These are phyloP conservation scores for Chloromonas sp. DNA, from an alignment of 163 green algal genomes.

Conservation along the genomic window DNA sequence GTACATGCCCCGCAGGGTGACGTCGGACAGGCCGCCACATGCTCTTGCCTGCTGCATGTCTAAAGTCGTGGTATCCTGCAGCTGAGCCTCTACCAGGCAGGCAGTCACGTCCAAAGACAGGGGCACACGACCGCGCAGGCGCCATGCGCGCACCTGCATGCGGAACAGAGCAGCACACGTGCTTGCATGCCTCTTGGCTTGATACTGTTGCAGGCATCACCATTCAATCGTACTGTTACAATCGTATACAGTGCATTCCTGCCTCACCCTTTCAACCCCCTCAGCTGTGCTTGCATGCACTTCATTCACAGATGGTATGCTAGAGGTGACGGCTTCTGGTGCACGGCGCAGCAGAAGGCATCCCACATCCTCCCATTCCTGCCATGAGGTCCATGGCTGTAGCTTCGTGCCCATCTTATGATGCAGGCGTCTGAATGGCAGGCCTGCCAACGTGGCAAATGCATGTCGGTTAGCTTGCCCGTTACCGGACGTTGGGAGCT, in stretches of 20 bases:
- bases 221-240: too few species aligned
- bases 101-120: conserved; percentile 64
- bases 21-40: conserved; percentile 19
- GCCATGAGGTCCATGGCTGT: conserved; percentile 58
- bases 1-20: conserved; percentile 55
- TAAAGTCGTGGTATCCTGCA: conserved; percentile 26
- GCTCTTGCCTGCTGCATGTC: background rate
- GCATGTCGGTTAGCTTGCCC: too few species aligned
- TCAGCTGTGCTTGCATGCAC: too few species aligned
- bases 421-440: too few species aligned
- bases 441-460: too few species aligned
- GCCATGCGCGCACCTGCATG: conserved; percentile 50
- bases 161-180: background rate
- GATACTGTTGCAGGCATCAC: too few species aligned
- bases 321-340: conserved; percentile 10
- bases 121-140: conserved; percentile 50
- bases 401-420: background rate
- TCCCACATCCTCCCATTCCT: conserved; percentile 56
- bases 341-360: conserved; percentile 33
- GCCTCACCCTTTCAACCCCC: too few species aligned
- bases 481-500: too few species aligned
- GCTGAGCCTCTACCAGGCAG: conserved; percentile 39
- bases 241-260: too few species aligned
- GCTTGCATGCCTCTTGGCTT: too few species aligned
- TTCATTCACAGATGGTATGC: conserved; percentile 13